Conservation (phyloP, 2,329 filamentous ascomycete genomes). For the Fusarium mangiferae region DNA sequence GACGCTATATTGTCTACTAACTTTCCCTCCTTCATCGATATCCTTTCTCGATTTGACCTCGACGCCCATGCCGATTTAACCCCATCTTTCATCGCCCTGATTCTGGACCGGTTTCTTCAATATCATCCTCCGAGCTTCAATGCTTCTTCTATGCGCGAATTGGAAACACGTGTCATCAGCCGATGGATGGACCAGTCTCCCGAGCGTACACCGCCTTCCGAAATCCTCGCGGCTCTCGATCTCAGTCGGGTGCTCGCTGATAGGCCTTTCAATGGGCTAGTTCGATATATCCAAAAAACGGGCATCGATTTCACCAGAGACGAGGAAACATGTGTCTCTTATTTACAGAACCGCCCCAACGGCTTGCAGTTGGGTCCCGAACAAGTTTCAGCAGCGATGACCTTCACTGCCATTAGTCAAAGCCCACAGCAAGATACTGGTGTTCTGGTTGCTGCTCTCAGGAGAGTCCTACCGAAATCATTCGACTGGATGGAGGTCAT, state of each 20-base stretch:
- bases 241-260: conserved; percentile 73
- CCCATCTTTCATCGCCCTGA: conserved; percentile 77
- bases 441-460: conserved; percentile 69
- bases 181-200: conserved; percentile 69
- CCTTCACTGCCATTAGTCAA: conserved; percentile 71
- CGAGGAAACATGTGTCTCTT: conserved; percentile 70
- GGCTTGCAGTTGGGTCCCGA: conserved; percentile 77
- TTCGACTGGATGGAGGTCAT: conserved; percentile 80
- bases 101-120: conserved; percentile 88
- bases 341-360: conserved; percentile 63
- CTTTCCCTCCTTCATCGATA: conserved; percentile 79
- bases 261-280: conserved; percentile 65
- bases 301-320: conserved; percentile 81
- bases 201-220: conserved; percentile 73
- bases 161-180: conserved; percentile 72
- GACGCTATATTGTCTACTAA: conserved; percentile 90
- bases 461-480: conserved; percentile 69
- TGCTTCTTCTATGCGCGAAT: conserved; percentile 76
- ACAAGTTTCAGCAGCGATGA: conserved; percentile 82
- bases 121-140: conserved; percentile 89
- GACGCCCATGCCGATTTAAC: conserved; percentile 73
- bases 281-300: conserved; percentile 76
- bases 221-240: conserved; percentile 76
- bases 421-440: conserved; percentile 63
- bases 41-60: conserved; percentile 73